Evolutionary conservation across 176 grass and related monocot genomes (phyloP), one percentile per base, ranked within the genome.

Genomic region (Hyparrhenia diplandra): DNA sequence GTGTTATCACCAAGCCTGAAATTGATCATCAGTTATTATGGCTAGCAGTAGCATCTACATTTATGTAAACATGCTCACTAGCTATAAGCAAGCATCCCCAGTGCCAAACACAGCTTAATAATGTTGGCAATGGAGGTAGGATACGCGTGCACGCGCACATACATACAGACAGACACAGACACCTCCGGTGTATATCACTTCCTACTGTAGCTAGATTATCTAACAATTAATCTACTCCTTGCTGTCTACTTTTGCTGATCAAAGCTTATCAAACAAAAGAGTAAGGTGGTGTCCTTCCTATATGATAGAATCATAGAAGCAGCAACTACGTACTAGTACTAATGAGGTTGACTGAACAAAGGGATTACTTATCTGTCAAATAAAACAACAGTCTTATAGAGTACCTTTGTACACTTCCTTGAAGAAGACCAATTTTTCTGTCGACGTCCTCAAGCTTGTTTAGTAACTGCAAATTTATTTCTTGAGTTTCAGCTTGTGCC

Each of bases 401-500:
- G 12, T 77, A 87, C 86, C 75, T 80, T 74, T 88, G 68, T 79
- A 88, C 73, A 23, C 62, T 84, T 41, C 69, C 81, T 69, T 84
- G 81, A 80, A 88, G 81, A 84, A 84, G 75, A 84, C 64, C 70
- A 24, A 88, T 84, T 80, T 88, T 88, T 71, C 49, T 80, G 51
- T 88, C 86, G 74, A 88, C 81, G 30, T 88, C 86, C 51, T 88
- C 86, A 67, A 88, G 83, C 58, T 75, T 88, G 61, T 88, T 80
- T 52, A 88, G 69, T 74, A 88, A 67, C 7, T 75, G 75, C 27
- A 57, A 68, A 84, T 84, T 88, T 69, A 5, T 88, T 75, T 88
- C 81, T 80, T 88, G 75, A 68, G 23, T 84, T 84, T 88, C 86
- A 69, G 63, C 63, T 60, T 88, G 86, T 79, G 76, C 81, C 81